These are phyloP conservation scores for Leishmania aethiopica DNA, from an alignment of 208 protist species.

Conservation along the genomic window DNA sequence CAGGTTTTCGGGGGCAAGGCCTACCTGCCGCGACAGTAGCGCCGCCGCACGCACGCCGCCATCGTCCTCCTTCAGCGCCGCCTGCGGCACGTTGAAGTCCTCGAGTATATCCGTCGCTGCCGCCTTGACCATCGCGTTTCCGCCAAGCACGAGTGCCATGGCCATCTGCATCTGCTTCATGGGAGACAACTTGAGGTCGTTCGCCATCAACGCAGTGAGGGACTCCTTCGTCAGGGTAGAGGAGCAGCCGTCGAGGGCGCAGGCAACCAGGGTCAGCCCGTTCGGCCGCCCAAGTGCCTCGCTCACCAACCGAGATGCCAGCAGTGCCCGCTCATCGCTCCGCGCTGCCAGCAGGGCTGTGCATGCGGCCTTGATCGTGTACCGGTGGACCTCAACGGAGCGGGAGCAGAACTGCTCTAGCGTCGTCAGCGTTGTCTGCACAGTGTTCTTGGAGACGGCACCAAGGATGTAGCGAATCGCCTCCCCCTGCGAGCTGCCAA, in stretches of 20 bases:
- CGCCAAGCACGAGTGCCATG: constrained; percentile 64
- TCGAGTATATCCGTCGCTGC: constrained; percentile 66
- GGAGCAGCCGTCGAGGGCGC: constrained; percentile 48
- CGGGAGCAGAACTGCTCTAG: constrained; percentile 69
- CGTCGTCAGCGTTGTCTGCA: constrained; percentile 71
- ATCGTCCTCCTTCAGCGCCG: constrained; percentile 63
- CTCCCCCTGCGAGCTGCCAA: constrained; percentile 65
- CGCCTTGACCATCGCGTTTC: constrained; percentile 48
- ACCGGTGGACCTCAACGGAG: constrained; percentile 62
- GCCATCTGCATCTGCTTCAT: constrained; percentile 78
- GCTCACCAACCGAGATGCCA: constrained; percentile 63
- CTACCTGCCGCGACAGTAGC: constrained; percentile 71
- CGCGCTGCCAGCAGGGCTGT: constrained; percentile 34
- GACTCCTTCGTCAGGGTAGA: constrained; percentile 51
- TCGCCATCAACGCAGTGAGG: constrained; percentile 58
- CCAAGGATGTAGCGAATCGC: constrained; percentile 75
- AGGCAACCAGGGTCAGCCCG: constrained; percentile 59
- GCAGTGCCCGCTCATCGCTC: constrained; percentile 39
- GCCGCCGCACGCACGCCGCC: constrained; percentile 47
- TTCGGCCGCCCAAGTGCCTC: constrained; percentile 69
- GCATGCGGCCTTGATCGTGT: constrained; percentile 47
- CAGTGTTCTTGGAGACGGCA: constrained; percentile 69
- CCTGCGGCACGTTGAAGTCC: constrained; percentile 52
- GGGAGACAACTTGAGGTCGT: constrained; percentile 64
- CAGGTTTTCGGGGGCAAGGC: constrained; percentile 37